Percentiles rank a stretch among this genome's conserved stretches.
These are phyloP conservation scores for Gossypium trilobum DNA, from an alignment of 441 rosid species.

Conservation along the genomic window DNA sequence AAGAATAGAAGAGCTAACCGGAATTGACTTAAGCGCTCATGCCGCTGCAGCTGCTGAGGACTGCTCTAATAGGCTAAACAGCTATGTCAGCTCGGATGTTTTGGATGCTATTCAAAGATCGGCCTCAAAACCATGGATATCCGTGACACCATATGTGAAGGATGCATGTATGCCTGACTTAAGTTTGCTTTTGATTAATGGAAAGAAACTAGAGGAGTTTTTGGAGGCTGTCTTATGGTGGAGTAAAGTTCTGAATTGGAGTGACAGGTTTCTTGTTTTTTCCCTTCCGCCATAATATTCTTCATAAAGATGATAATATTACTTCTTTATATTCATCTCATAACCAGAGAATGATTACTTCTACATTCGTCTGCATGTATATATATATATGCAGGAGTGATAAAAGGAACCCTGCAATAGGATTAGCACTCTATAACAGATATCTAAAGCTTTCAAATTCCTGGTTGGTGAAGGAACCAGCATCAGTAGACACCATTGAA, in stretches of 20 bases:
- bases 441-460: slow-evolving; percentile 30
- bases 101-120: slow-evolving; percentile 40
- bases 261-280: slow-evolving; percentile 22
- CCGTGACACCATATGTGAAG: slow-evolving; percentile 28
- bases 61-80: slow-evolving; percentile 28
- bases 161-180: slow-evolving; percentile 32
- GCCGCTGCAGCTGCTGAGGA: slow-evolving; percentile 34
- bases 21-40: slow-evolving; percentile 23
- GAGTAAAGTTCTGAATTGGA: slow-evolving; percentile 32
- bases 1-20: slow-evolving; percentile 32
- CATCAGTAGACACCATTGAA: slow-evolving; percentile 3
- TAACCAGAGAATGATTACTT: neutral
- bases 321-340: neutral
- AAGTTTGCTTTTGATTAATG: slow-evolving; percentile 29
- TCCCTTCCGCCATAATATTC: neutral
- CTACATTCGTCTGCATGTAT: neutral
- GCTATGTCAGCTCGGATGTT: slow-evolving; percentile 25
- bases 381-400: slow-evolving; percentile 17
- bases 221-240: slow-evolving; percentile 35
- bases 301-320: neutral
- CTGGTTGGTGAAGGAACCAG: slow-evolving; percentile 24
- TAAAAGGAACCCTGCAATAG: slow-evolving; percentile 26
- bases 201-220: slow-evolving; percentile 23
- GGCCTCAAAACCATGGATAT: slow-evolving; percentile 38
- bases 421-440: slow-evolving; percentile 29